phyloP scores from a whole-genome alignment of 176 grass and related monocot genomes.

The Carex littledalei region DNA sequence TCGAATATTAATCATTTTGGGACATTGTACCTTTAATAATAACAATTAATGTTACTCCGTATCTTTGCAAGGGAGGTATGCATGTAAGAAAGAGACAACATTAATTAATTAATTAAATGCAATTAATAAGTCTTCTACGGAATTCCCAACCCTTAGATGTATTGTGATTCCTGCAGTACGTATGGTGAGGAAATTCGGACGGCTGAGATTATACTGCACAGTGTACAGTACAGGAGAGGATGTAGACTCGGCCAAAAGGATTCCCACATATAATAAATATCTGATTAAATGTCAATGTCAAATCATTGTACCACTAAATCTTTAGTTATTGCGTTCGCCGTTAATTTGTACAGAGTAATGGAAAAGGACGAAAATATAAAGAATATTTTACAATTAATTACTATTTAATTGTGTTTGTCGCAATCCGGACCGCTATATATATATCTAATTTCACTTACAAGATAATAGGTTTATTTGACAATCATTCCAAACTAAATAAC shows the following conservation, averaged over 20 bases:
- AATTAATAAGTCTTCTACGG: not conserved
- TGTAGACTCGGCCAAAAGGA: not conserved
- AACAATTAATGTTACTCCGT: not conserved
- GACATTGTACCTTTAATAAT: conserved; percentile 3
- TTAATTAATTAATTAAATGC: not conserved
- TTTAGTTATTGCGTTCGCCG: not conserved
- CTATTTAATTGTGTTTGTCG: not conserved
- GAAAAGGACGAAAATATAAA: not conserved
- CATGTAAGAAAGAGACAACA: not conserved
- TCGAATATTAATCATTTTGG: not conserved
- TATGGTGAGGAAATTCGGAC: not conserved
- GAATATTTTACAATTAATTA: not conserved
- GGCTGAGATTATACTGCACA: not conserved
- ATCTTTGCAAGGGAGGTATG: not conserved
- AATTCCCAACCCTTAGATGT: conserved; percentile 2
- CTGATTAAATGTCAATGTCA: conserved; percentile 20
- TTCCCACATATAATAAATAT: not conserved
- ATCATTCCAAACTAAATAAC: no score
- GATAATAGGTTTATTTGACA: not conserved
- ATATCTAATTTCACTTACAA: not conserved
- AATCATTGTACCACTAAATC: conserved; percentile 6
- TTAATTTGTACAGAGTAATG: not conserved
- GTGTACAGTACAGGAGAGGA: not conserved
- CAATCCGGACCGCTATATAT: not conserved
- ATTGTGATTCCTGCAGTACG: not conserved